Evolutionary conservation across 352 stramenopile genomes (phyloP), one percentile per base, ranked within the genome.

Genomic region (Globisporangium megalacanthum): DNA sequence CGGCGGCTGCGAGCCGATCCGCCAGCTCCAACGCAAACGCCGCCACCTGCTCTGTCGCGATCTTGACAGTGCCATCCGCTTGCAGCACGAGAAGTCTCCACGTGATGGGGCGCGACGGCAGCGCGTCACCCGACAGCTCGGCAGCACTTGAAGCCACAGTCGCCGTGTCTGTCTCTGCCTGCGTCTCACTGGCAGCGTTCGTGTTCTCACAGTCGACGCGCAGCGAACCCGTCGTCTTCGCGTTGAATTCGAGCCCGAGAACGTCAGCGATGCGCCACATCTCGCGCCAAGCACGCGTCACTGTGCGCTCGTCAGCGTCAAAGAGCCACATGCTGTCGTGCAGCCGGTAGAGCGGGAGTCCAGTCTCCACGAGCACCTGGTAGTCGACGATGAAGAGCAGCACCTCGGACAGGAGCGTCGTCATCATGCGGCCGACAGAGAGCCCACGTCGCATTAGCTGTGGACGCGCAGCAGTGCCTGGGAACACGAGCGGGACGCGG

Each of bases 311-410:
- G 17, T 80, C 64, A 0, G 56, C 31, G 19, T 70, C 62, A 39
- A 77, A 83, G 55, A 79, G 71, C 56, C 62, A 75, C 56, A 83
- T 83, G 47, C 79, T 71, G 52, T 83, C 73, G 54, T 80, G 73
- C 15, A 58, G 70, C 7, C 73, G 73, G 35, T 71, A 83, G 35
- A 83, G 49, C 46, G 46, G 0, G 4, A 61, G 33, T 36, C 49
- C 36, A 2, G 46, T 54, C 35, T 61, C 29, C 11, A 57, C 63
- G 14, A 77, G 60, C 25, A 81, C 74, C 2, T 67, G 49, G 39
- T 75, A 75, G 67, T 83, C 74, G 64, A 83, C 72, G 19, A 65
- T 54, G 45, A 83, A 83, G 36, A 83, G 51, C 58, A 79, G 22
- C 20, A 73, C 42, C 56, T 83, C 73, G 3, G 66, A 62, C 25